A percentile compares a stretch with the other conserved stretches of the same genome.
phyloP scores from a whole-genome alignment of 2,329 filamentous ascomycete genomes.

The Camptophora hylomeconis region DNA sequence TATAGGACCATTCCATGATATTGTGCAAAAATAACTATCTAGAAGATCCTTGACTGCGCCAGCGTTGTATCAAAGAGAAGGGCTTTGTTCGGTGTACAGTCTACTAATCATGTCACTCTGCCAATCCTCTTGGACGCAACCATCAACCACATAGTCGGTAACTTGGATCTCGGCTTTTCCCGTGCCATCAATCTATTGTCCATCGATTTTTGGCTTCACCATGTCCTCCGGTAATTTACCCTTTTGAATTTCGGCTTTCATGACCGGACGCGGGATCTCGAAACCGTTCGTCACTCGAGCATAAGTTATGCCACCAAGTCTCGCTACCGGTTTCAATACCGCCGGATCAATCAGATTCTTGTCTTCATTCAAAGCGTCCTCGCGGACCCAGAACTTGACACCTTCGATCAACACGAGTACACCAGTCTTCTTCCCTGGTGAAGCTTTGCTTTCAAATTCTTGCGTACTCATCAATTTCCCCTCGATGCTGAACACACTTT shows the following conservation, averaged over 20 bases:
- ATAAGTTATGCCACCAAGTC: constrained; percentile 80
- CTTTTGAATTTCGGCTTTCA: constrained; percentile 7
- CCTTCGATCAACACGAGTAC: constrained; percentile 71
- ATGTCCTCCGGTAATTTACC: constrained; percentile 4
- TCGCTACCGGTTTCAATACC: constrained; percentile 57
- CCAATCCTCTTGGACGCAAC: no score
- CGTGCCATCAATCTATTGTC: constrained; percentile 3
- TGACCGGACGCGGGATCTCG: constrained; percentile 52
- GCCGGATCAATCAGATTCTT: constrained; percentile 61
- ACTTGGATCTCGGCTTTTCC: no score
- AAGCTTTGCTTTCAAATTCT: constrained; percentile 64
- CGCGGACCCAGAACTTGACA: constrained; percentile 73
- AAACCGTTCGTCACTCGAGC: constrained; percentile 54
- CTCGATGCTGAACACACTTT: constrained; percentile 75
- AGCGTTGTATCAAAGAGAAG: constrained; percentile 1
- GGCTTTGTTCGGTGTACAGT: no score
- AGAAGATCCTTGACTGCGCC: not conserved
- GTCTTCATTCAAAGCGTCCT: constrained; percentile 75
- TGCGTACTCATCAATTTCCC: constrained; percentile 58
- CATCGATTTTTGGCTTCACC: constrained; percentile 6
- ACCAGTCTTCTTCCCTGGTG: constrained; percentile 60
- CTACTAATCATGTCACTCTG: no score
- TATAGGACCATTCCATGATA: no score
- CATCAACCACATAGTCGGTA: no score
- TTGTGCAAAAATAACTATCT: no score